These are phyloP conservation scores for Cutaneotrichosporon sp. DNA, from an alignment of 1,284 basidiomycete species.

Conservation along the genomic window DNA sequence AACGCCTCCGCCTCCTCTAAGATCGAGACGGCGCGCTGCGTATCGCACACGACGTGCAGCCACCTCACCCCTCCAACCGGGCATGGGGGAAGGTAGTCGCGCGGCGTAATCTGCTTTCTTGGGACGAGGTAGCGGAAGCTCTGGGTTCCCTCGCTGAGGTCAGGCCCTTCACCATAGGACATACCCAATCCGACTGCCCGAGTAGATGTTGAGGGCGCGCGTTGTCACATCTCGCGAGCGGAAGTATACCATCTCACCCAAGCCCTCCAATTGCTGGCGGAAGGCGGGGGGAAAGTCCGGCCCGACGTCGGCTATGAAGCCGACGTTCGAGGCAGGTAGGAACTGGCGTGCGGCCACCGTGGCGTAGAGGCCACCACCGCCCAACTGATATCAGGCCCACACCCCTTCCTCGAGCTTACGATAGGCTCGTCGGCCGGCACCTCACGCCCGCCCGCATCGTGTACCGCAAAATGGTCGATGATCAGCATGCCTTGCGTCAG, in stretches of 20 bases:
- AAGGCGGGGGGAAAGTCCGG: constrained; percentile 69
- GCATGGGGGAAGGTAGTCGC: constrained; percentile 59
- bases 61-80: constrained; percentile 57
- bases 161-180: constrained; percentile 18
- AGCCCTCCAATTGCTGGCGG: constrained; percentile 61
- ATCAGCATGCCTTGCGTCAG: constrained; percentile 75
- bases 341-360: constrained; percentile 27
- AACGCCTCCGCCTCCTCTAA: constrained; percentile 63
- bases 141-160: constrained; percentile 45
- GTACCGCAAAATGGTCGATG: constrained; percentile 72
- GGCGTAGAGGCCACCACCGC: constrained; percentile 78
- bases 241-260: constrained; percentile 73
- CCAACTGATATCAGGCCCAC: constrained; percentile 61
- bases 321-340: constrained; percentile 56
- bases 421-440: constrained; percentile 53
- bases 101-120: constrained; percentile 67
- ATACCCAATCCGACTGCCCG: constrained; percentile 69
- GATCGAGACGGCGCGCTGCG: constrained; percentile 66
- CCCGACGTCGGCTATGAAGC: constrained; percentile 82
- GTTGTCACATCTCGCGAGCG: constrained; percentile 65
- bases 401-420: constrained; percentile 23
- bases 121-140: constrained; percentile 82
- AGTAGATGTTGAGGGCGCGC: constrained; percentile 73
- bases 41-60: constrained; percentile 85
- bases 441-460: constrained; percentile 60